These are phyloP conservation scores for Hansenula sp. DNA, from an alignment of 1,139 yeast genomes.

Conservation along the genomic window DNA sequence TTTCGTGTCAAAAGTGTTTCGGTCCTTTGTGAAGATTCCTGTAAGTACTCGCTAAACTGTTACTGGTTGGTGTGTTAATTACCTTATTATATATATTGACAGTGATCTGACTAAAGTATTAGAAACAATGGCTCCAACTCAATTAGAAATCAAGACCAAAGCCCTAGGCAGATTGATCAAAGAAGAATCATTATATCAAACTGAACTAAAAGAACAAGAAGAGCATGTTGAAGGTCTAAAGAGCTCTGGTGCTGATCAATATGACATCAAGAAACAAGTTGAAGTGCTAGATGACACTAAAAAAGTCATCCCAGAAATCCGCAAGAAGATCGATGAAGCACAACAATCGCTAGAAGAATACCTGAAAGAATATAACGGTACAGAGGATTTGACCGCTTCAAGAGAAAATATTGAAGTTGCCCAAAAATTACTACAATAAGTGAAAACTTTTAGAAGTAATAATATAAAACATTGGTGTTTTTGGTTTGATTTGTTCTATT, in stretches of 20 bases:
- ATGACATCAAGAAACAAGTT: slow-evolving; percentile 63
- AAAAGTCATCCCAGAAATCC: slow-evolving; percentile 63
- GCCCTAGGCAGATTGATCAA: slow-evolving; percentile 73
- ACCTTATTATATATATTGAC: too few species aligned
- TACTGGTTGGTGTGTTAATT: too few species aligned
- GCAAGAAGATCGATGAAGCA: slow-evolving; percentile 48
- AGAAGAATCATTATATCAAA: slow-evolving; percentile 62
- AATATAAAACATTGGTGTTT: too few species aligned
- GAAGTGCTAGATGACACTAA: slow-evolving; percentile 68
- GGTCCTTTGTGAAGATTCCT: too few species aligned
- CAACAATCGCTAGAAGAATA: slow-evolving; percentile 40
- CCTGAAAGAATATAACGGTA: slow-evolving; percentile 38
- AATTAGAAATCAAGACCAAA: slow-evolving; percentile 68
- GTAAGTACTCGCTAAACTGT: too few species aligned
- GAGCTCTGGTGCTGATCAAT: slow-evolving; percentile 50
- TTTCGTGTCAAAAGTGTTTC: not conserved
- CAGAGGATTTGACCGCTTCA: slow-evolving; percentile 28
- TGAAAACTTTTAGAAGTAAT: too few species aligned
- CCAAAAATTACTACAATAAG: slow-evolving; percentile 5
- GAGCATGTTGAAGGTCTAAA: slow-evolving; percentile 40
- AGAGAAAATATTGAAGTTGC: slow-evolving; percentile 23
- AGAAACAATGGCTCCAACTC: slow-evolving; percentile 65
- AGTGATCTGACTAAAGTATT: not conserved
- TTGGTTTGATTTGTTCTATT: too few species aligned
- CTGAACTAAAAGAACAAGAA: slow-evolving; percentile 63